These are phyloP conservation scores for Ceratocystis variospora DNA, from an alignment of 2,329 filamentous ascomycete species.

Conservation along the genomic window DNA sequence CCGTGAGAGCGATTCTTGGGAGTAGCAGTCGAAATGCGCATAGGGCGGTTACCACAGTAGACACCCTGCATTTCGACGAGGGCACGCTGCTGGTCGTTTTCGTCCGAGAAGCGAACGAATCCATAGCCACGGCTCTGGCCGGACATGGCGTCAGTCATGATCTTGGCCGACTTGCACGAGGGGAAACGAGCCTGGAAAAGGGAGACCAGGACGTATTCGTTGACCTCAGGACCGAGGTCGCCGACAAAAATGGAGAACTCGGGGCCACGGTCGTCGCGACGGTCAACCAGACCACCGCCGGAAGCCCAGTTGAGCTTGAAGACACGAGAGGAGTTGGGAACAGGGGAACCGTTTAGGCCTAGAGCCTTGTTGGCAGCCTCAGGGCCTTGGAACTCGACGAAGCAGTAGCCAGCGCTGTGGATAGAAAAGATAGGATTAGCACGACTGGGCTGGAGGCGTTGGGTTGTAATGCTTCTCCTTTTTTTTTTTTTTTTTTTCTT, in stretches of 20 bases:
- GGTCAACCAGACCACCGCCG: slow-evolving; percentile 85
- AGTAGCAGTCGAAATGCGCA: slow-evolving; percentile 95
- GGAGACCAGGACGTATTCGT: slow-evolving; percentile 93
- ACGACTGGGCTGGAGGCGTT: too few relatives aligned
- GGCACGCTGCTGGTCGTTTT: slow-evolving; percentile 90
- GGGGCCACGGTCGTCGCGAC: slow-evolving; percentile 87
- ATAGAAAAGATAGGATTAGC: slow-evolving; percentile 20
- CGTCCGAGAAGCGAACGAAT: slow-evolving; percentile 92
- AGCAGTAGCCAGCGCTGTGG: slow-evolving; percentile 87
- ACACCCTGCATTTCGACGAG: slow-evolving; percentile 98
- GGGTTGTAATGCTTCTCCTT: too few relatives aligned
- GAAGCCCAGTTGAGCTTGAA: slow-evolving; percentile 99
- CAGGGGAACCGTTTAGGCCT: slow-evolving; percentile 71
- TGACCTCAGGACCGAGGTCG: slow-evolving; percentile 93
- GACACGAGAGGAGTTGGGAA: slow-evolving; percentile 84
- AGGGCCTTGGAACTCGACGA: slow-evolving; percentile 77
- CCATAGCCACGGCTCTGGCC: slow-evolving; percentile 96
- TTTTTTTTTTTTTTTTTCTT: too few relatives aligned
- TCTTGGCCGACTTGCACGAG: slow-evolving; percentile 98
- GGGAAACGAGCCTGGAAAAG: slow-evolving; percentile 94
- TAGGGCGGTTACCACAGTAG: slow-evolving; percentile 95
- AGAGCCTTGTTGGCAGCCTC: slow-evolving; percentile 85
- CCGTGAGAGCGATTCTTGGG: slow-evolving; percentile 65
- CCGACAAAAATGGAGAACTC: slow-evolving; percentile 97
- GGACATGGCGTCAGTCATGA: slow-evolving; percentile 97